A percentile compares a stretch with the other conserved stretches of the same genome.
phyloP scores from a whole-genome alignment of 371 early-diverging fungal species.

The Mucor sp. region DNA sequence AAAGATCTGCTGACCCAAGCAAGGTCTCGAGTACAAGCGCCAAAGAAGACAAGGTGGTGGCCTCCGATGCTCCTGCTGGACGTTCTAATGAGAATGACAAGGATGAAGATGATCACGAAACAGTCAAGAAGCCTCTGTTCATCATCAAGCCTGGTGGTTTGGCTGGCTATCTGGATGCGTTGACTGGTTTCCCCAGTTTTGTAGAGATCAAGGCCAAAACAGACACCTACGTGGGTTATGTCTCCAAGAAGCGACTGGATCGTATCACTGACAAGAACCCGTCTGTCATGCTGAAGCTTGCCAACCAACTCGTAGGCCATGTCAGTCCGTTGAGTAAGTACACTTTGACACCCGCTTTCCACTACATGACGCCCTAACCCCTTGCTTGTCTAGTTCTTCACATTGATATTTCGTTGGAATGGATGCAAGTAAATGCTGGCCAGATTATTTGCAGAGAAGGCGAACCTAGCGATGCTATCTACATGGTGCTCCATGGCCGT shows the following conservation, averaged over 20 bases:
- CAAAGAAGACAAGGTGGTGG: conserved; percentile 27
- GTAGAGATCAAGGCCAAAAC: conserved; percentile 84
- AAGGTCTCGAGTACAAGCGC: conserved; percentile 3
- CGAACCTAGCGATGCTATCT: conserved; percentile 85
- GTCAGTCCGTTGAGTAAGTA: conserved; percentile 80
- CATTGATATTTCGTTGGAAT: conserved; percentile 95
- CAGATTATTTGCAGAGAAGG: conserved; percentile 90
- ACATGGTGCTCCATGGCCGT: conserved; percentile 93
- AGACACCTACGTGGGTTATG: conserved; percentile 82
- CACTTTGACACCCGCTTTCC: too few relatives aligned
- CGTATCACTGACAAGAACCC: conserved; percentile 86
- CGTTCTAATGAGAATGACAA: conserved; percentile 20
- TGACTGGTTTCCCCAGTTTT: conserved; percentile 90
- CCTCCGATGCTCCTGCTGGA: conserved; percentile 45
- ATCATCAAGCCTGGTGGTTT: conserved; percentile 83
- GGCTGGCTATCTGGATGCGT: conserved; percentile 89
- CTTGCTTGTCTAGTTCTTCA: conserved; percentile 65
- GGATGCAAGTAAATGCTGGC: conserved; percentile 92
- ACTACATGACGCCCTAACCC: too few relatives aligned
- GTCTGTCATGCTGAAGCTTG: conserved; percentile 79
- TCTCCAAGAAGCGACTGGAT: conserved; percentile 82
- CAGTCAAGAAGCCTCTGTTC: conserved; percentile 58
- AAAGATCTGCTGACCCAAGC: not conserved
- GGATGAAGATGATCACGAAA: conserved; percentile 20
- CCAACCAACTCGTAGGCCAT: conserved; percentile 81